Evolutionary conservation across 768 basidiomycete species (phyloP).

Genomic region (Floccularia luteovirens): DNA sequence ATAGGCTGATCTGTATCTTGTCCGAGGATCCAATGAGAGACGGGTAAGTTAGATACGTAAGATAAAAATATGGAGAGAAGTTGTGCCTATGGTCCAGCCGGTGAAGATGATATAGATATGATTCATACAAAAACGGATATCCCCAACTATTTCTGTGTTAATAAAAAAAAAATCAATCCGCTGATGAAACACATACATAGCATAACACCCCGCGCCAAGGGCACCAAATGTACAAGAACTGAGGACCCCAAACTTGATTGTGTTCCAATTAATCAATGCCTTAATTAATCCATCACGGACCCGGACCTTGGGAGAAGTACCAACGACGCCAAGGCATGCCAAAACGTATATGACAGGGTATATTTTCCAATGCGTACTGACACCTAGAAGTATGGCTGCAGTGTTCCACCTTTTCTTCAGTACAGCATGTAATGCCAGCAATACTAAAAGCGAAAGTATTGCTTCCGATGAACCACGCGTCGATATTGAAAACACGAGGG

Average conservation of each 20-base stretch:
- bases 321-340: constrained; percentile 58
- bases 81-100: constrained; percentile 97
- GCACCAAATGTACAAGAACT: constrained; percentile 61
- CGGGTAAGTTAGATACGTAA: constrained; percentile 84
- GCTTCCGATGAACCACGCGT: constrained; percentile 96
- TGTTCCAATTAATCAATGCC: constrained; percentile 38
- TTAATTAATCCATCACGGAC: constrained; percentile 22
- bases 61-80: constrained; percentile 96
- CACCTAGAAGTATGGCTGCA: constrained; percentile 68
- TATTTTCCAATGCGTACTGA: constrained; percentile 94
- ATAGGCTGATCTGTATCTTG: constrained; percentile 17
- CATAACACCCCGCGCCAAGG: constrained; percentile 61
- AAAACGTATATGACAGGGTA: constrained; percentile 91
- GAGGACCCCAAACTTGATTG: constrained; percentile 58
- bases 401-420: constrained; percentile 50
- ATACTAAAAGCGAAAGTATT: constrained; percentile 72
- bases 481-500: constrained; percentile 91
- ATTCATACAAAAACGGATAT: constrained; percentile 81
- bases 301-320: constrained; percentile 6
- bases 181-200: constrained; percentile 25
- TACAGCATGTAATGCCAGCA: constrained; percentile 57
- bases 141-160: constrained; percentile 67
- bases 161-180: constrained; percentile 1
- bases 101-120: constrained; percentile 88
- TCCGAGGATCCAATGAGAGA: constrained; percentile 12